Evolutionary conservation across 106 monocot species (phyloP).

Genomic region (Chionographis japonica): DNA sequence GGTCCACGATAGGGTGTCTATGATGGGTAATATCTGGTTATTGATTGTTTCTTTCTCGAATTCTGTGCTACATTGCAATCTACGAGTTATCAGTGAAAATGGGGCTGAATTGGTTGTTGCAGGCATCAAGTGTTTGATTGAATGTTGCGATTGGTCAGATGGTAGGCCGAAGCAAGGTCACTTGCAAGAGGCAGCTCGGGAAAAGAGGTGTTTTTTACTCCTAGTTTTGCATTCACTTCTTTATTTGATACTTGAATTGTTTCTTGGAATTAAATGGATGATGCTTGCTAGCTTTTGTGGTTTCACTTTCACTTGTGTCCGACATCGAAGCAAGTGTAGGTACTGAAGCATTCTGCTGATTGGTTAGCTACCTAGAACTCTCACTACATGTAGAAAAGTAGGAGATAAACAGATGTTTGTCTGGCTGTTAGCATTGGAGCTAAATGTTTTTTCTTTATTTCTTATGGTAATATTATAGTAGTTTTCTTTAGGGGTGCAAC

Average conservation of each 20-base stretch:
- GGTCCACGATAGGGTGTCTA: constrained; percentile 53
- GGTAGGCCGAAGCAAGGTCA: constrained; percentile 76
- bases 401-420: no score
- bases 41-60: not conserved
- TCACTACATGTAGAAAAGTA: no score
- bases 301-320: no score
- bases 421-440: no score
- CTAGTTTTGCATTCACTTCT: not conserved
- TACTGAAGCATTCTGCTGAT: not conserved
- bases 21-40: constrained; percentile 50
- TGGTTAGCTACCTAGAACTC: no score
- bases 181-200: constrained; percentile 83
- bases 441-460: no score
- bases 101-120: no score
- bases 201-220: constrained; percentile 54
- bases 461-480: no score
- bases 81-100: not conserved
- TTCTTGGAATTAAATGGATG: not conserved
- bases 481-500: no score
- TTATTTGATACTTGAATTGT: not conserved
- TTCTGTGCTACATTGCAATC: not conserved
- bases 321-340: no score
- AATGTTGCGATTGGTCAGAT: constrained; percentile 60
- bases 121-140: constrained; percentile 75
- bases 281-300: no score